phyloP scores from a whole-genome alignment of 2,329 filamentous ascomycete species.

The Penicillium sp. region DNA sequence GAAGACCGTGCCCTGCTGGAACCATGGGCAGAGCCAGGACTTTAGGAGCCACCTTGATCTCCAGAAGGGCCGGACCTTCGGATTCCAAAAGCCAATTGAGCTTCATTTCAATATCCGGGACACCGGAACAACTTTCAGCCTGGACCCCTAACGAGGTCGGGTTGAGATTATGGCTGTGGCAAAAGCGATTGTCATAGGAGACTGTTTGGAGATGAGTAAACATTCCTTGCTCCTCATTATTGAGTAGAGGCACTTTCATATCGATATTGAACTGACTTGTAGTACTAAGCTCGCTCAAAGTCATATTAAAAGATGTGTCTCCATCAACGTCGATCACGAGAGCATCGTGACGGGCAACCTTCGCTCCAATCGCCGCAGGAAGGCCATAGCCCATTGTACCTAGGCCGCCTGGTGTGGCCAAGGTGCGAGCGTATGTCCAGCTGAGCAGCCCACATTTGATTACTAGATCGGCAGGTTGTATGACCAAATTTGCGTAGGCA shows the following conservation, averaged over 20 bases:
- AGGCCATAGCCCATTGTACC: slow-evolving; percentile 41
- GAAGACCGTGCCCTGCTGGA: not conserved
- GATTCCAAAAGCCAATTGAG: not conserved
- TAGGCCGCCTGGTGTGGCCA: slow-evolving; percentile 45
- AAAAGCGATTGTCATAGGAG: slow-evolving; percentile 2
- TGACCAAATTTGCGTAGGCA: no score
- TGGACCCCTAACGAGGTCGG: not conserved
- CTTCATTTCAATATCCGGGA: not conserved
- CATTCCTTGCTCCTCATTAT: slow-evolving; percentile 96
- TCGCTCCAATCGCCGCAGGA: slow-evolving; percentile 90
- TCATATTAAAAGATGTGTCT: slow-evolving; percentile 78
- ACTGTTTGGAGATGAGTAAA: slow-evolving; percentile 70
- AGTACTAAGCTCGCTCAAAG: slow-evolving; percentile 7
- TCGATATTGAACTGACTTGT: slow-evolving; percentile 31
- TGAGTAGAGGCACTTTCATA: slow-evolving; percentile 56
- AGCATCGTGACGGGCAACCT: slow-evolving; percentile 73
- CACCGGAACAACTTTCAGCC: not conserved
- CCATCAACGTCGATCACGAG: slow-evolving; percentile 93
- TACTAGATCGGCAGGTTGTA: no score
- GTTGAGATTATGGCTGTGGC: not conserved
- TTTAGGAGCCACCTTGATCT: not conserved
- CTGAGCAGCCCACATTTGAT: slow-evolving; percentile 97
- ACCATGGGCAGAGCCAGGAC: slow-evolving; percentile 1
- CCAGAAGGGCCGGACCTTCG: not conserved
- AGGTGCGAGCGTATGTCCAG: slow-evolving; percentile 29